phyloP scores from a whole-genome alignment of 2,329 filamentous ascomycete genomes.

The Ascochyta pisi region DNA sequence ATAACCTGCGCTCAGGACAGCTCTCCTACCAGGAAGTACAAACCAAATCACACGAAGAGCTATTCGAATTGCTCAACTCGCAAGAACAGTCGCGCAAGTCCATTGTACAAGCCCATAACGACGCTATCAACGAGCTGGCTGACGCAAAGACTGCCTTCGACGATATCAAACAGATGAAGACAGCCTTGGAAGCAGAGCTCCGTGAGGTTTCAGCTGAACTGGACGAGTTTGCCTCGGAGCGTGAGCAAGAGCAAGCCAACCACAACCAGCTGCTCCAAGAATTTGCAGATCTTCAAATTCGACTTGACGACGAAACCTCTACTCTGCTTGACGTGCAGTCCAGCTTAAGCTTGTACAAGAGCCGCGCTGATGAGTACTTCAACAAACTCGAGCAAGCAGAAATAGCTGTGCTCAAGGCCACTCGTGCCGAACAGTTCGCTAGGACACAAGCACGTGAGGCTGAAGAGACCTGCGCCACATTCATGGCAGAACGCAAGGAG shows the following conservation, averaged over 20 bases:
- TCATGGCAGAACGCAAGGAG: constrained; percentile 90
- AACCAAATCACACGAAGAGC: constrained; percentile 90
- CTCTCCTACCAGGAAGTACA: constrained; percentile 90
- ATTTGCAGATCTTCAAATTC: constrained; percentile 91
- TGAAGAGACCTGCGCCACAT: constrained; percentile 86
- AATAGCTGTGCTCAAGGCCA: constrained; percentile 91
- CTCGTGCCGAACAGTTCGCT: constrained; percentile 90
- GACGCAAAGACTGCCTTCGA: constrained; percentile 89
- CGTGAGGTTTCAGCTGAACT: constrained; percentile 84
- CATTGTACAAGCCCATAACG: constrained; percentile 83
- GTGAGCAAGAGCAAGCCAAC: constrained; percentile 87
- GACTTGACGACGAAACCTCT: constrained; percentile 86
- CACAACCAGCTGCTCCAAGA: constrained; percentile 89
- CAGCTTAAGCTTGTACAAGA: constrained; percentile 88
- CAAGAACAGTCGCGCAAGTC: constrained; percentile 88
- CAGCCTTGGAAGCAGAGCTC: constrained; percentile 82
- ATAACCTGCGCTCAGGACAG: constrained; percentile 84
- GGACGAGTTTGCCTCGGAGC: constrained; percentile 76
- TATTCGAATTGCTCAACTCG: constrained; percentile 89
- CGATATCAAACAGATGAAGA: constrained; percentile 81
- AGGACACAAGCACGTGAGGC: constrained; percentile 88
- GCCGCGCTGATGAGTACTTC: constrained; percentile 93
- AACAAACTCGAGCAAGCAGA: constrained; percentile 96
- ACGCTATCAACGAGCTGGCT: constrained; percentile 81
- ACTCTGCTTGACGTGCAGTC: constrained; percentile 83